Base-by-base conservation (phyloP, 2,329 filamentous ascomycete species). In the Colletotrichum sp. region DNA sequence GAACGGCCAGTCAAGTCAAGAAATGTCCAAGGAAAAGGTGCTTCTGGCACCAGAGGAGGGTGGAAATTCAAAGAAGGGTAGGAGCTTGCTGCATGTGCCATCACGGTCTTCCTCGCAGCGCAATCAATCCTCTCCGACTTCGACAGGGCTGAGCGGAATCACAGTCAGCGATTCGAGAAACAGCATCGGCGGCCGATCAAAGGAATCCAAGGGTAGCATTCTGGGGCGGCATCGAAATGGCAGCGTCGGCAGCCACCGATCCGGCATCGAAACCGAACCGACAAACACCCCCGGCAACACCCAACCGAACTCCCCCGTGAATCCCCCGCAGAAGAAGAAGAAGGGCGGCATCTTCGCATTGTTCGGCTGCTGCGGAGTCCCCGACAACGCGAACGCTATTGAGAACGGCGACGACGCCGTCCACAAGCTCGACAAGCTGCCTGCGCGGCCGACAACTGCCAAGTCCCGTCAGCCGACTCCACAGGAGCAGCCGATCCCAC, bases 171-270 rank as follows among this genome's bases (percentile, higher is more conserved):
- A 93, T 79, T 86, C 89, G 72, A 87, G 89, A 82, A 92, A 92
- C 80, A 93, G 91, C 82, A 91, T 92, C 79, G 90, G 90, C 79
- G 89, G 90, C 75, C 88, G 89, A 79, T 94, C 93, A 65, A 93
- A 92, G 84, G 92, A 91, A 79, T 93, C 91, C 76, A 92, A 90
- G 85, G 87, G 88, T 79, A 94, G 92, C 84, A 91, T 93, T 80
- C 85, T 92, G 71, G 92, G 89, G 77, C 88, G 90, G 78, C 89
- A 90, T 80, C 88, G 92, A 81, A 94, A 94, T 85, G 91, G 92
- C 80, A 95, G 93, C 85, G 89, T 91, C 77, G 92, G 91, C 79
- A 94, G 92, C 85, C 92, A 92, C 85, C 88, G 89, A 81, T 91
- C 90, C 77, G 88, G 88, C 80, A 72, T 76, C 66, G 89, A 87